Percentiles rank a stretch among this genome's conserved stretches.
Conservation (phyloP, 257 asterid genomes). For the Solanum ahanhuiri region DNA sequence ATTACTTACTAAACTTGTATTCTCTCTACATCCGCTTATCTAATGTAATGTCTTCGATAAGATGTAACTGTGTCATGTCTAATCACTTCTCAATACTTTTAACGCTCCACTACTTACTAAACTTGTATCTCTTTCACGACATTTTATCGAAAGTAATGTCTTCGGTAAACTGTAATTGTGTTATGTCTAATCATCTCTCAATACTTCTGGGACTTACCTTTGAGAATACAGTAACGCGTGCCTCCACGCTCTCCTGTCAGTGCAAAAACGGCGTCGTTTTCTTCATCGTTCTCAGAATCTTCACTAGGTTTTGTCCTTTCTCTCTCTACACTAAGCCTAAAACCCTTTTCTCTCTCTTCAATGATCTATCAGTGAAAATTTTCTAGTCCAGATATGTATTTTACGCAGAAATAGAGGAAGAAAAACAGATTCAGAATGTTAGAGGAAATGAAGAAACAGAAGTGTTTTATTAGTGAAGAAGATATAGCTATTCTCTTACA, state of each 20-base stretch:
- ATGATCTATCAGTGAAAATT: neutral
- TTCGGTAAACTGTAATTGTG: neutral
- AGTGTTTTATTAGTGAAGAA: conserved; percentile 47
- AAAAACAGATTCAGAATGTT: conserved; percentile 18
- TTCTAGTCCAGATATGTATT: neutral
- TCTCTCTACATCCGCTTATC: fast-evolving
- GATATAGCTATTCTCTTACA: conserved; percentile 36
- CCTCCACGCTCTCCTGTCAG: neutral
- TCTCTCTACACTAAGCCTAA: neutral
- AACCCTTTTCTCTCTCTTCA: neutral
- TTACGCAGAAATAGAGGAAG: neutral
- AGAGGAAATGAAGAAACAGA: conserved; percentile 47
- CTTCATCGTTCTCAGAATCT: neutral
- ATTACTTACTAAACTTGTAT: neutral
- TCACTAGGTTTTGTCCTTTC: neutral
- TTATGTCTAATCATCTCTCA: neutral
- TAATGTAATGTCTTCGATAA: neutral
- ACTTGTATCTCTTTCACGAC: fast-evolving
- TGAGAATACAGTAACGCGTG: neutral
- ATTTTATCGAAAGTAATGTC: too few relatives aligned
- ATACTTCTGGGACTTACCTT: too few relatives aligned
- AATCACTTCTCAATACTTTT: neutral
- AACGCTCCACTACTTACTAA: neutral
- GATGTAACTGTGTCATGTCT: neutral
- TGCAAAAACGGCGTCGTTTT: neutral